Conservation (phyloP, 192 early-diverging fungal genomes). For the Coemansia sp. region DNA sequence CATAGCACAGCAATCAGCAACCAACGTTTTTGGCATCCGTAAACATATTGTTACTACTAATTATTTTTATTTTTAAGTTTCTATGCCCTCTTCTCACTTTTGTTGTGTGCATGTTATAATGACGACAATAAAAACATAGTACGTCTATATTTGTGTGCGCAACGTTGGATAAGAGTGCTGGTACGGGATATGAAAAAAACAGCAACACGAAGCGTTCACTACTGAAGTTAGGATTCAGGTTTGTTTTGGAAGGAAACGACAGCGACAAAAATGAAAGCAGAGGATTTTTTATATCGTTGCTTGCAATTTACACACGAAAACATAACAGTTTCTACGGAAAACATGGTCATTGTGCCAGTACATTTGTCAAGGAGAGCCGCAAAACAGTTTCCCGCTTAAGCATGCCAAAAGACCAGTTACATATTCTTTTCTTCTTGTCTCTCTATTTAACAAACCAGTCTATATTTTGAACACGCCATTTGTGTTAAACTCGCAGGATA, state of each 20-base stretch:
- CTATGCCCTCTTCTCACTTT: not conserved
- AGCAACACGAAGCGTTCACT: not conserved
- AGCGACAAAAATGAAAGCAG: not conserved
- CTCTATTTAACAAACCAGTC: not conserved
- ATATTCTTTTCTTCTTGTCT: not conserved
- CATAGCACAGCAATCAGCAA: too few species aligned
- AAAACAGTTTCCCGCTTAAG: not conserved
- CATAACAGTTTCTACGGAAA: not conserved
- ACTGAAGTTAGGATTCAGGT: not conserved
- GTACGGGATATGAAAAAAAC: not conserved
- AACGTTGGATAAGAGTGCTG: not conserved
- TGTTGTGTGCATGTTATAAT: not conserved
- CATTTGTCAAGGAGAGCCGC: not conserved
- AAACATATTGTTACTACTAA: not conserved
- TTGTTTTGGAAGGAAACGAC: not conserved
- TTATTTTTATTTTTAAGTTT: not conserved
- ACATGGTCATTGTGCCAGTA: not conserved
- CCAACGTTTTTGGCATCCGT: not conserved
- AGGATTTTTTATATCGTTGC: not conserved
- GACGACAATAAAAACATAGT: not conserved
- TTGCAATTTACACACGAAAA: not conserved
- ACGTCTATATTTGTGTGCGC: not conserved
- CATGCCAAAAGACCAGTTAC: not conserved
- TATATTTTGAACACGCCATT: not conserved
- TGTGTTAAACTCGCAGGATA: not conserved